phyloP scores from a whole-genome alignment of 148 eudicot species.

The Chenopodium berlandieri region DNA sequence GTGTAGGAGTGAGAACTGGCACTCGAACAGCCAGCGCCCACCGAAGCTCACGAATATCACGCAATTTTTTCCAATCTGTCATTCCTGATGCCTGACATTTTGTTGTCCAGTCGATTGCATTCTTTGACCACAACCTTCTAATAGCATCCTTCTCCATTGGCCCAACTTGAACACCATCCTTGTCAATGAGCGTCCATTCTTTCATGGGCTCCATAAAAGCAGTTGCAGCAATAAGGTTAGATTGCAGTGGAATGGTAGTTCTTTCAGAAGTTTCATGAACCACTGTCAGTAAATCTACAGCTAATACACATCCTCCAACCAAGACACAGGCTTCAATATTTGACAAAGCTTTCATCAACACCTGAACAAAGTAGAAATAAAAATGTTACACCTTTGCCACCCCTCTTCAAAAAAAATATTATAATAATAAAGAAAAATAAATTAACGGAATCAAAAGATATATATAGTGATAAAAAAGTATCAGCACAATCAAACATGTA shows the following conservation, averaged over 20 bases:
- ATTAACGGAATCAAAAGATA: not conserved
- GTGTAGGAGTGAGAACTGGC: slow-evolving; percentile 86
- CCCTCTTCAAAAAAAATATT: not conserved
- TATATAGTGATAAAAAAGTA: not conserved
- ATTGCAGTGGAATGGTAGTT: slow-evolving; percentile 92
- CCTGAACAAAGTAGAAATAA: slow-evolving; percentile 44
- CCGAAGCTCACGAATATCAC: slow-evolving; percentile 96
- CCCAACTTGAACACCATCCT: slow-evolving; percentile 79
- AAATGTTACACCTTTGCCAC: not conserved
- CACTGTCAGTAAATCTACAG: slow-evolving; percentile 85
- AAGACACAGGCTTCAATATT: slow-evolving; percentile 95
- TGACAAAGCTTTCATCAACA: slow-evolving; percentile 80
- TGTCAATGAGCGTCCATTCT: slow-evolving; percentile 88
- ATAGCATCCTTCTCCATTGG: slow-evolving; percentile 98
- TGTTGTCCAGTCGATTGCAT: slow-evolving; percentile 88
- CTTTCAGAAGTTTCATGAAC: slow-evolving; percentile 98
- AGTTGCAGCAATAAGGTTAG: slow-evolving; percentile 95
- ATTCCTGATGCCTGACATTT: slow-evolving; percentile 88
- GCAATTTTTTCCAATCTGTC: slow-evolving; percentile 88
- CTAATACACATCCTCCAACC: slow-evolving; percentile 97
- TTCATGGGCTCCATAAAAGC: slow-evolving; percentile 99
- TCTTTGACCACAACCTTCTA: slow-evolving; percentile 88
- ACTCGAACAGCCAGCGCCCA: slow-evolving; percentile 93
- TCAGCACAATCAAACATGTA: not conserved
- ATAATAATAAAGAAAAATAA: not conserved